phyloP scores from a whole-genome alignment of 2,329 filamentous ascomycete species.

The Colletotrichum lindemuthianum region DNA sequence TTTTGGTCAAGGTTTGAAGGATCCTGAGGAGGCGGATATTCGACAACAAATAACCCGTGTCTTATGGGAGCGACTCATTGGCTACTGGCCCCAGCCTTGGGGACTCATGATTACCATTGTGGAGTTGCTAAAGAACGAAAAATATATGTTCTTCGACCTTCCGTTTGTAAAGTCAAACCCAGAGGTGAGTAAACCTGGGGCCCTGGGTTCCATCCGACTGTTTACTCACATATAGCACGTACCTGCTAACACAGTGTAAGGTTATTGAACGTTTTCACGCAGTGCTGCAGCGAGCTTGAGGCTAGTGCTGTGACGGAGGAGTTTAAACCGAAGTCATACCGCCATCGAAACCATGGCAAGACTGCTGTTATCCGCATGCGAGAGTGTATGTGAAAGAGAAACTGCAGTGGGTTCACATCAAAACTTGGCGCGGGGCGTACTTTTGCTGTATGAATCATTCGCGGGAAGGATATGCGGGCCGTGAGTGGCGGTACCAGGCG shows the following conservation, averaged over 20 bases:
- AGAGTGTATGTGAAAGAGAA: too few relatives aligned
- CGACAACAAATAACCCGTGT: constrained; percentile 92
- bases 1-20: constrained; percentile 79
- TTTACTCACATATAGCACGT: not conserved
- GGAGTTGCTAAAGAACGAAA: constrained; percentile 91
- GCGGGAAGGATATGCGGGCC: too few relatives aligned
- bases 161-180: constrained; percentile 91
- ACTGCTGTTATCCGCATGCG: too few relatives aligned
- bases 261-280: constrained; percentile 37
- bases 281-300: constrained; percentile 23
- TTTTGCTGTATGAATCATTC: too few relatives aligned
- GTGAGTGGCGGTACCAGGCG: too few relatives aligned
- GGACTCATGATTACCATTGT: constrained; percentile 88
- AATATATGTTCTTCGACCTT: constrained; percentile 91
- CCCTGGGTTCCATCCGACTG: not conserved
- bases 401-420: too few relatives aligned
- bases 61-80: constrained; percentile 85
- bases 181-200: constrained; percentile 68
- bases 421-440: too few relatives aligned
- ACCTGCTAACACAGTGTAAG: constrained; percentile 17
- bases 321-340: too few relatives aligned
- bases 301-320: too few relatives aligned
- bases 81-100: constrained; percentile 95
- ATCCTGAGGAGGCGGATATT: constrained; percentile 82
- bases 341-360: too few relatives aligned